A percentile compares a stretch with the other conserved stretches of the same genome.
These are phyloP conservation scores for Euphrasia confusa DNA, from an alignment of 257 asterid genomes.

Conservation along the genomic window DNA sequence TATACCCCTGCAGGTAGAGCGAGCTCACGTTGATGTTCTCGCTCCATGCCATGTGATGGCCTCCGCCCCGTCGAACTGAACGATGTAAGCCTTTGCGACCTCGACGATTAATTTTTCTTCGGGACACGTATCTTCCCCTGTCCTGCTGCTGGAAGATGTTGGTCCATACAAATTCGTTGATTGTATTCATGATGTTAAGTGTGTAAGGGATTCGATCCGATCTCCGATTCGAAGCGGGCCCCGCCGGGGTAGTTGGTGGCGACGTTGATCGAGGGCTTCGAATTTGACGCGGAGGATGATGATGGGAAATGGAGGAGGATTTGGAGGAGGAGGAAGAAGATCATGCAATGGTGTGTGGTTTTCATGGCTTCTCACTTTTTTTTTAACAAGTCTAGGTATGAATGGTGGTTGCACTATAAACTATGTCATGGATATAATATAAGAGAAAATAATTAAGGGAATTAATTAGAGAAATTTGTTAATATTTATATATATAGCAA, in stretches of 20 bases:
- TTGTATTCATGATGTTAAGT: slow-evolving; percentile 23
- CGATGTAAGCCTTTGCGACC: slow-evolving; percentile 14
- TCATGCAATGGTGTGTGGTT: neutral
- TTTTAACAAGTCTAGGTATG: no score
- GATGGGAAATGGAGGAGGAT: neutral
- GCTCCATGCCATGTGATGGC: slow-evolving; percentile 34
- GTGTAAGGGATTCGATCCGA: slow-evolving; percentile 36
- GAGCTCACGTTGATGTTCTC: slow-evolving; percentile 28
- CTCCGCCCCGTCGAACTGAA: slow-evolving; percentile 32
- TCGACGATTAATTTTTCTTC: slow-evolving; percentile 25
- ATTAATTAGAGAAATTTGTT: no score
- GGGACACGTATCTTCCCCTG: neutral
- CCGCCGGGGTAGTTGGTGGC: slow-evolving; percentile 29
- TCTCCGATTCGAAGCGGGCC: slow-evolving; percentile 26
- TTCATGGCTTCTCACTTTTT: neutral
- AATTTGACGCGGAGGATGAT: slow-evolving; percentile 22
- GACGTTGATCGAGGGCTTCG: slow-evolving; percentile 28
- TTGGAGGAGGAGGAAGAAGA: neutral
- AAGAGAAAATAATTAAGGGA: no score
- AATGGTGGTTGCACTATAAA: no score
- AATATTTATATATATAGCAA: no score
- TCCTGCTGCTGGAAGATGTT: slow-evolving; percentile 26
- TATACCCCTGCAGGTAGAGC: slow-evolving; percentile 24
- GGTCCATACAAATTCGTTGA: slow-evolving; percentile 33
- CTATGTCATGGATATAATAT: no score